Base-by-base conservation (phyloP, 257 asterid species). In the Lithospermum erythrorhizon region DNA sequence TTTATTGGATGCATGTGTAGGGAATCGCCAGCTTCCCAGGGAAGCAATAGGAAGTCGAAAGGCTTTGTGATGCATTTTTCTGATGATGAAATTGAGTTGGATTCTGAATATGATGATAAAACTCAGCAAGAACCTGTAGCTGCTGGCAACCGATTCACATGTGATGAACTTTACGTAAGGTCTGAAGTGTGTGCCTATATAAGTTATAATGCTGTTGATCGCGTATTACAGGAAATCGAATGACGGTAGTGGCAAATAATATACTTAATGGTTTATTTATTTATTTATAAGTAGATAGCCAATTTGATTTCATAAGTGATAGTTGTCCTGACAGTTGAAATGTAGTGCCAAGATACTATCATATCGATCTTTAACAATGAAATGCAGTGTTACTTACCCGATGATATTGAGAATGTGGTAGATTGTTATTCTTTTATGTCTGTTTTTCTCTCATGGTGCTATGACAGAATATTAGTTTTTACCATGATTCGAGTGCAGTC, bases 121-220 rank as follows among this genome's bases (percentile, higher is more conserved):
- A 68, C 29, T 59, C 53, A 68, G 55, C 53, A 64, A 37, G 68
- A 58, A 24, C 63, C 68, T 52, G 59, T 73, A 61, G 74, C 63
- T 68, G 61, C 75, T 17, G 89, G 88, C 61, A 72, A 71, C 62
- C 77, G 86, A 68, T 82, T 83, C 69, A 56, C 73, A 35, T 83
- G 72, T 65, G 87, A 76, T 63, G 87, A 85, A 64, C 61, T 73
- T 58, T 73, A 78, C 71, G 23, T 70, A 67, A 90, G 97, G 96
- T 90, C 59, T 30, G 74, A 84, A 95, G 96, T 90, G 59, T 25
- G 74, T 72, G 59, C 60, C 25, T 32, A 29, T 58, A 8, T 48
- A 10, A 45, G 19, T 19, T 23, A 35, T 20, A 5, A 47, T n/a
- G 55, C 20, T 54, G 22, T 25, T 47, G 14, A 7, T 21, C 15